These are phyloP conservation scores for Pichia sp. DNA, from an alignment of 1,139 yeast species.

Conservation along the genomic window DNA sequence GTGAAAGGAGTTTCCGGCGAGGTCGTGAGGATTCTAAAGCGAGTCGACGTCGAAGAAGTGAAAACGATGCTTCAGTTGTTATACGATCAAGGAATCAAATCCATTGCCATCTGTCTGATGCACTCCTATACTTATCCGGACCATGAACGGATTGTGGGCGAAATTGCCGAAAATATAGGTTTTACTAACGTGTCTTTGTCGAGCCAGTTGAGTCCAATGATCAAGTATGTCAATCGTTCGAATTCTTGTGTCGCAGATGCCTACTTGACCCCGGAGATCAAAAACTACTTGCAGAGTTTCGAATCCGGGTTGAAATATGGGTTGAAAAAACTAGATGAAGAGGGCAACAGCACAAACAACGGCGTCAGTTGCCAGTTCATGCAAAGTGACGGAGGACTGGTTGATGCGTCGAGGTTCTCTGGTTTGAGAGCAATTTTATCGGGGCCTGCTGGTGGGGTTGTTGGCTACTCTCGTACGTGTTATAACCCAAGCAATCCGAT, in stretches of 20 bases:
- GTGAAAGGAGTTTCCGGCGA: constrained; percentile 62
- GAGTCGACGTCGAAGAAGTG: constrained; percentile 44
- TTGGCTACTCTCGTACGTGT: constrained; percentile 52
- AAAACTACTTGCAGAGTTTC: constrained; percentile 56
- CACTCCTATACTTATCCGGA: constrained; percentile 68
- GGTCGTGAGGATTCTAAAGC: constrained; percentile 49
- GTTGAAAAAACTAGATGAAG: constrained; percentile 33
- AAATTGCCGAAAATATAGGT: constrained; percentile 49
- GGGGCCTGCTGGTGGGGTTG: constrained; percentile 65
- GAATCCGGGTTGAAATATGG: constrained; percentile 58
- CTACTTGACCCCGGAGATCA: constrained; percentile 69
- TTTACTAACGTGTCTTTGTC: constrained; percentile 64
- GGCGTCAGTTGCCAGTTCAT: constrained; percentile 43
- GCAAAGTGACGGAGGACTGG: constrained; percentile 62
- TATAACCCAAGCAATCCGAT: constrained; percentile 39
- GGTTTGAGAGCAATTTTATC: constrained; percentile 53
- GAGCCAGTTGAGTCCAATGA: constrained; percentile 66
- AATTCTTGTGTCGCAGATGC: constrained; percentile 76
- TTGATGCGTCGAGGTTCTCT: constrained; percentile 43
- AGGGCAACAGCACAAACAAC: constrained; percentile 18
- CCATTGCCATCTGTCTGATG: constrained; percentile 63
- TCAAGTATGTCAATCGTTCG: constrained; percentile 66
- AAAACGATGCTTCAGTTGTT: constrained; percentile 39
- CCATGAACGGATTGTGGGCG: constrained; percentile 58
- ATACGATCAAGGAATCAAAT: constrained; percentile 53